Conservation (phyloP, 352 stramenopile genomes). For the Phytopythium oedochilum region DNA sequence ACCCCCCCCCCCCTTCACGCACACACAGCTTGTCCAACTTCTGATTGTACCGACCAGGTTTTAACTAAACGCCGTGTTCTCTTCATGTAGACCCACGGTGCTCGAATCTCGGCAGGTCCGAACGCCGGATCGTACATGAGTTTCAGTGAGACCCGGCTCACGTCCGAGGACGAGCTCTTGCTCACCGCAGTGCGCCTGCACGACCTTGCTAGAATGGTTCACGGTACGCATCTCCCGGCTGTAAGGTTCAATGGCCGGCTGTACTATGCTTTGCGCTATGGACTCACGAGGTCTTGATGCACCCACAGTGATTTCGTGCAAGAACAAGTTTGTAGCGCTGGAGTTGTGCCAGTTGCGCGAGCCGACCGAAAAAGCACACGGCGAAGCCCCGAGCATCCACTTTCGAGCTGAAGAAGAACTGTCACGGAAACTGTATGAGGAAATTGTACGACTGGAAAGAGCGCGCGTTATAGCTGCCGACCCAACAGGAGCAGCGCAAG, state of each 20-base stretch:
- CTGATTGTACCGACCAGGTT: no score
- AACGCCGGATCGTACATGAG: conserved; percentile 68
- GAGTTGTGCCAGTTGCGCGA: conserved; percentile 64
- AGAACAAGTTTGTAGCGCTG: conserved; percentile 59
- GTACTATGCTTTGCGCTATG: background rate
- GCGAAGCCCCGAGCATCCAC: conserved; percentile 33
- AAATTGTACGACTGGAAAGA: conserved; percentile 17
- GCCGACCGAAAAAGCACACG: conserved; percentile 28
- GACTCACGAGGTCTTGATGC: background rate
- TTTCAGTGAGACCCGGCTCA: conserved; percentile 63
- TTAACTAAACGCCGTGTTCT: background rate
- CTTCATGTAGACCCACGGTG: conserved; percentile 51
- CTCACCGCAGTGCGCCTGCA: conserved; percentile 59
- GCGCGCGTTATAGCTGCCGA: background rate
- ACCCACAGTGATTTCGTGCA: conserved; percentile 52
- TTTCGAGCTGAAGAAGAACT: conserved; percentile 45
- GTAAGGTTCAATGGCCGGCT: no score
- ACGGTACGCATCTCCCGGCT: conserved; percentile 20
- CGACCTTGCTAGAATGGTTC: conserved; percentile 54
- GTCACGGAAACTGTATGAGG: conserved; percentile 19
- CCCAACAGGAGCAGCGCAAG: background rate
- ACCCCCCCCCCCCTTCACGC: no score
- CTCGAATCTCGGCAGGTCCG: conserved; percentile 37
- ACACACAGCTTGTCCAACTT: background rate
- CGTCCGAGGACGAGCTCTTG: conserved; percentile 65